These are phyloP conservation scores for Neurospora sp. DNA, from an alignment of 495 filamentous ascomycete genomes.

Conservation along the genomic window DNA sequence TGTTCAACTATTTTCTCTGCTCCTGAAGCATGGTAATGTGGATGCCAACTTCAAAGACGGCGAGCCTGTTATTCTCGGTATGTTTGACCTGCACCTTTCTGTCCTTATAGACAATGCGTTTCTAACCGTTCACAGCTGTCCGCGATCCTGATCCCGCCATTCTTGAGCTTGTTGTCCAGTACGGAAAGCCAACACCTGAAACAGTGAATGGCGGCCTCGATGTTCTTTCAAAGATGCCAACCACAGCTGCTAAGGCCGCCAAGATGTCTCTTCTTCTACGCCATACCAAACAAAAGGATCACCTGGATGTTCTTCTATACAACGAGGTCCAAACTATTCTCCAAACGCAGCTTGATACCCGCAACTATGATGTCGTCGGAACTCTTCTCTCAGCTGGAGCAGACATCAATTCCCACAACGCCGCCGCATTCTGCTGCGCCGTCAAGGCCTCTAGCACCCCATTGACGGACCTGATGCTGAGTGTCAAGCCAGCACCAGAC, in stretches of 20 bases:
- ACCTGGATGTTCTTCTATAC: conserved; percentile 22
- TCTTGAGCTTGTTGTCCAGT: conserved; percentile 31
- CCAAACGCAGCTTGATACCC: conserved; percentile 14
- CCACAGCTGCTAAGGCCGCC: conserved; percentile 22
- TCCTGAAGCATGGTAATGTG: conserved; percentile 32
- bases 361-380: conserved; percentile 22
- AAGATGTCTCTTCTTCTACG: conserved; percentile 30
- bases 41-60: conserved; percentile 35
- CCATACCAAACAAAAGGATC: conserved; percentile 25
- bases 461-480: conserved; percentile 31
- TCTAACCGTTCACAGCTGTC: conserved; percentile 17
- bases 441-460: conserved; percentile 28
- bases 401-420: conserved; percentile 33
- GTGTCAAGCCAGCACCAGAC: conserved; percentile 15
- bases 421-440: conserved; percentile 29
- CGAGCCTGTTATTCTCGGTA: conserved; percentile 20
- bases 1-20: conserved; percentile 23
- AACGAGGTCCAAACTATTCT: conserved; percentile 32
- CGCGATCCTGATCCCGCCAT: conserved; percentile 25
- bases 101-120: not conserved
- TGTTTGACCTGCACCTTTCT: not conserved
- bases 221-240: conserved; percentile 19
- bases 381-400: conserved; percentile 33
- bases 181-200: conserved; percentile 25
- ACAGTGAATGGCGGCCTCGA: conserved; percentile 25